Evolutionary conservation across 805 yeast species (phyloP).

Genomic region (Kluyveromyces wickerhamii): DNA sequence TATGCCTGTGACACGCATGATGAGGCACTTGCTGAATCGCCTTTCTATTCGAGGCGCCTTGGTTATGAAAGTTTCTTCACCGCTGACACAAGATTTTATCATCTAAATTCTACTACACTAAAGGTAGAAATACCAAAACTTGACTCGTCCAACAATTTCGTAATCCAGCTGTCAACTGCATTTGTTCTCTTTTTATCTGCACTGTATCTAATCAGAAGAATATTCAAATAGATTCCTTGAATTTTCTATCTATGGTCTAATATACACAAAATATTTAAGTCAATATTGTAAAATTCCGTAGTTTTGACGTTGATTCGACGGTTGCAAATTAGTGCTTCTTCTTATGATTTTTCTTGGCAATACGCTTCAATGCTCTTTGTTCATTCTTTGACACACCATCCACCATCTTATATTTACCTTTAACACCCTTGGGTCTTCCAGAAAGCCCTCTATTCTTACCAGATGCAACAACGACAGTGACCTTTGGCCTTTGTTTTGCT

Average conservation of each 20-base stretch:
- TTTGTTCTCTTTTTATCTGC: slow-evolving; percentile 30
- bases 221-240: slow-evolving; percentile 7
- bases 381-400: slow-evolving; percentile 98
- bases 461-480: slow-evolving; percentile 79
- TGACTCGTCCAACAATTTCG: slow-evolving; percentile 22
- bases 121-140: slow-evolving; percentile 38
- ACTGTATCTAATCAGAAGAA: slow-evolving; percentile 26
- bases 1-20: slow-evolving; percentile 40
- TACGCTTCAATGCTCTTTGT: slow-evolving; percentile 84
- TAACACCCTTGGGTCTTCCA: slow-evolving; percentile 96
- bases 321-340: slow-evolving; percentile 34
- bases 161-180: slow-evolving; percentile 32
- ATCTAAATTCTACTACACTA: slow-evolving; percentile 20
- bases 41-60: slow-evolving; percentile 33
- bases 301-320: no score
- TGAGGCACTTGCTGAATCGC: slow-evolving; percentile 24
- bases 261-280: neutral
- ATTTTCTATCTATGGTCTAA: slow-evolving; percentile 1
- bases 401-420: slow-evolving; percentile 98
- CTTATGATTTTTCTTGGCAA: slow-evolving; percentile 71
- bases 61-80: slow-evolving; percentile 44
- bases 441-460: slow-evolving; percentile 79
- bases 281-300: neutral
- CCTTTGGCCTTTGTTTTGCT: slow-evolving; percentile 65
- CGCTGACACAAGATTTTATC: slow-evolving; percentile 36